phyloP scores from a whole-genome alignment of 371 early-diverging fungal genomes.

The Choanephora cucurbitarum region DNA sequence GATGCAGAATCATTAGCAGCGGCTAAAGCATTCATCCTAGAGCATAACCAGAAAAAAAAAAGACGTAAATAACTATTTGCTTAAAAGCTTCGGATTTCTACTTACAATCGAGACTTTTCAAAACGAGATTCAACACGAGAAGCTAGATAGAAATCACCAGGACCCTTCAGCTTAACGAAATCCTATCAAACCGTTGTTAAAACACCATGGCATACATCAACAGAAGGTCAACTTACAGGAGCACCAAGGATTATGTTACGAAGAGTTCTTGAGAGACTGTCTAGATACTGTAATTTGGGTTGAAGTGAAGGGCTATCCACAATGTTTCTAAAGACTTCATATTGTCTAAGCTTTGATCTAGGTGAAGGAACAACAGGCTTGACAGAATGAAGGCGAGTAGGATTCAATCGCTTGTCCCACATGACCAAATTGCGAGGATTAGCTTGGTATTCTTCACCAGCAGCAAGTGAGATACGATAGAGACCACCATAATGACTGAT shows the following conservation, averaged over 20 bases:
- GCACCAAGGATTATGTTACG: conserved; percentile 50
- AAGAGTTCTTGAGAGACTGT: conserved; percentile 29
- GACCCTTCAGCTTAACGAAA: conserved; percentile 67
- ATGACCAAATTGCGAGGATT: conserved; percentile 65
- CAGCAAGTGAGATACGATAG: conserved; percentile 67
- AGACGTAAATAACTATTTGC: neutral
- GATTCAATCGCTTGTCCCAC: conserved; percentile 56
- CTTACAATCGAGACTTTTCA: conserved; percentile 48
- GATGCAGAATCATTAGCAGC: conserved; percentile 45
- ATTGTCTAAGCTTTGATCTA: conserved; percentile 34
- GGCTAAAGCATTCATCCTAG: conserved; percentile 48
- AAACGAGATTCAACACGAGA: conserved; percentile 62
- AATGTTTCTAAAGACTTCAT: conserved; percentile 42
- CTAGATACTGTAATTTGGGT: conserved; percentile 44
- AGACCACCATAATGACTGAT: conserved; percentile 74
- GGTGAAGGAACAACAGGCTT: conserved; percentile 41
- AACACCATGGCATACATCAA: too few species aligned
- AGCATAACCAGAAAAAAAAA: neutral
- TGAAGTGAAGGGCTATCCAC: conserved; percentile 53
- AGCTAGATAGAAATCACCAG: conserved; percentile 70
- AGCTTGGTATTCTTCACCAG: conserved; percentile 72
- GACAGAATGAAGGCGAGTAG: conserved; percentile 35
- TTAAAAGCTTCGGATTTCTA: too few species aligned
- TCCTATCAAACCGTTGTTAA: too few species aligned
- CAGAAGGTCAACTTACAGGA: conserved; percentile 50